A percentile compares a stretch with the other conserved stretches of the same genome.
phyloP scores from a whole-genome alignment of 805 yeast species.

The Kluyveromyces siamensis region DNA sequence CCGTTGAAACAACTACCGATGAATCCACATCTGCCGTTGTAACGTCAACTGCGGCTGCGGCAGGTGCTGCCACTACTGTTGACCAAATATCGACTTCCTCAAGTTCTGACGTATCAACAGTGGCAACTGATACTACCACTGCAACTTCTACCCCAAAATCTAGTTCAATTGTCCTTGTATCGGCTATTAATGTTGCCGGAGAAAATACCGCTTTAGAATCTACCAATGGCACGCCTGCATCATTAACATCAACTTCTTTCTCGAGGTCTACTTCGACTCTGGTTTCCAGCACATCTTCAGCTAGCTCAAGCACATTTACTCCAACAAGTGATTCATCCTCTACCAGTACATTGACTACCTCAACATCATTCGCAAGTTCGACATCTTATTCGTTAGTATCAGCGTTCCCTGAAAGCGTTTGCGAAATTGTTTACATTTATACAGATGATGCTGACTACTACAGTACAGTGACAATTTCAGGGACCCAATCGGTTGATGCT shows the following conservation, averaged over 20 bases:
- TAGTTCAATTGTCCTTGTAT: not conserved
- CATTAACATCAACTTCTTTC: conserved; percentile 4
- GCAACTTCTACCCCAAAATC: not conserved
- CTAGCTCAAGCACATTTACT: conserved; percentile 3
- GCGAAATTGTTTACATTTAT: conserved; percentile 18
- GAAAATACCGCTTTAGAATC: conserved; percentile 1
- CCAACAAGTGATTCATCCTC: no score
- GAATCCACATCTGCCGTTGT: not conserved
- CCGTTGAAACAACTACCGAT: not conserved
- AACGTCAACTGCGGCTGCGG: not conserved
- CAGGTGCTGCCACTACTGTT: not conserved
- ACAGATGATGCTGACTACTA: conserved; percentile 21
- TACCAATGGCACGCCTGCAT: conserved; percentile 1
- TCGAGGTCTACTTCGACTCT: not conserved
- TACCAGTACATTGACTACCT: conserved; percentile 3
- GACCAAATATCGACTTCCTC: not conserved
- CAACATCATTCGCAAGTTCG: conserved; percentile 1
- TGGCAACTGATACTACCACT: not conserved
- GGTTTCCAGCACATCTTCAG: conserved; percentile 4
- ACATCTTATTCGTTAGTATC: conserved; percentile 4
- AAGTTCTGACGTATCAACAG: not conserved
- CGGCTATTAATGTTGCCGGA: not conserved
- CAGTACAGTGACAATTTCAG: conserved; percentile 24
- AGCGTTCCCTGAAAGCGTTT: conserved; percentile 12
- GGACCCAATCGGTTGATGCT: conserved; percentile 25